Evolutionary conservation across 2,329 filamentous ascomycete species (phyloP), one percentile per base, ranked within the genome.

Genomic region (Epichloe amarillans): DNA sequence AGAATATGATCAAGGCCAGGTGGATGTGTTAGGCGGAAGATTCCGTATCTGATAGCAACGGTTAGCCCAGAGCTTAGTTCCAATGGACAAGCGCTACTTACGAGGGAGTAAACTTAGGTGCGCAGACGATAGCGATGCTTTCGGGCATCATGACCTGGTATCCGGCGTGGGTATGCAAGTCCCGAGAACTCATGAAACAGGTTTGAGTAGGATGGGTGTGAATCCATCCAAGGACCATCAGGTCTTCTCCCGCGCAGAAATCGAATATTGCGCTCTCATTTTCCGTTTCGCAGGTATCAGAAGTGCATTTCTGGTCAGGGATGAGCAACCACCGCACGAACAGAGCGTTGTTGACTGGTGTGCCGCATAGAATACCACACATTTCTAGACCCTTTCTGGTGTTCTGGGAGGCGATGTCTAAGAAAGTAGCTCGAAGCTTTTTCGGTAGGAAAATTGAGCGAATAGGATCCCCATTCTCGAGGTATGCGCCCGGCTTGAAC

Each of bases 131-230:
- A 4, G 93, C 93, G 55, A 98, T 89, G 60, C 88, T 94, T 72
- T 98, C 93, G 1, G 89, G 84, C 69, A 97, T 79, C 88, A 96
- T 96, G 53, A 93, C 83, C 67, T 98, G 93, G 64, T 96, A 97
- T 11, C 89, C 89, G 3, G 84, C 83, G 62, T 95, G 91, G 0
- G 94, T 98, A 63, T 98, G 93, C 57, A 97, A 64, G 63, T 98
- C 93, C 47, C 91, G 76, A 46, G 86, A 93, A 64, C 88, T 95
- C 87, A 98, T 94, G 65, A 98, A 98, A 67, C 93, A 98, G 0
- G 88, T 94, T 69, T 98, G 93, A 0, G 85, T 88, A 0, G 93
- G 93, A 65, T 98, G 93, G 0, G 93, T 98, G 64, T 98, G 93
- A 54, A 98, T 98, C 93, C 93, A 98, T 39, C 91, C 91, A 5